These are phyloP conservation scores for Acanthamoeba triangularis DNA, from an alignment of 208 protist species.

Conservation along the genomic window DNA sequence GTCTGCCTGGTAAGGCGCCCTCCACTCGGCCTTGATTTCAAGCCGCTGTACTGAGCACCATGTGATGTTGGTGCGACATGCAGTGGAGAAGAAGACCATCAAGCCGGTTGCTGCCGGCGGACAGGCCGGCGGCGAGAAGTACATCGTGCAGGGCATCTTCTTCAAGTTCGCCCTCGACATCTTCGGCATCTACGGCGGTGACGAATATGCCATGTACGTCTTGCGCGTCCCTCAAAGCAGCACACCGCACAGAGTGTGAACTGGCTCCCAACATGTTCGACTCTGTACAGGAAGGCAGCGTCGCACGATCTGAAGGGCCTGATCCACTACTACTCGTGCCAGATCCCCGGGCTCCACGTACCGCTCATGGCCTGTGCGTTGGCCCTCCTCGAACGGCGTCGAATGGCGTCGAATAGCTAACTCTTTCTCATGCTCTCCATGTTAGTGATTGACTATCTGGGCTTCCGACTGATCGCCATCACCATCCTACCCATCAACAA, in stretches of 20 bases:
- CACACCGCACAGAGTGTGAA: background rate
- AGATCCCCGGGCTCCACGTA: constrained; percentile 72
- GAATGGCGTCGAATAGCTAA: no score
- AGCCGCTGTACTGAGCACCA: no score
- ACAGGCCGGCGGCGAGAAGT: constrained; percentile 74
- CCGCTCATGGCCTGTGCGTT: constrained; percentile 67
- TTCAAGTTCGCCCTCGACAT: constrained; percentile 80
- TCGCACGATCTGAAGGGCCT: constrained; percentile 72
- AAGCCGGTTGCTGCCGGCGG: constrained; percentile 49
- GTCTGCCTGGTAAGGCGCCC: background rate
- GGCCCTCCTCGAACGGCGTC: background rate
- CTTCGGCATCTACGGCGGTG: constrained; percentile 63
- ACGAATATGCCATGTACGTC: constrained; percentile 61
- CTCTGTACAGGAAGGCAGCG: background rate
- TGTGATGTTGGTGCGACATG: no score
- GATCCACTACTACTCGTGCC: constrained; percentile 15
- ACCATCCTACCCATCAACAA: constrained; percentile 29
- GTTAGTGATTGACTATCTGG: constrained; percentile 68
- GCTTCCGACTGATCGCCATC: constrained; percentile 69
- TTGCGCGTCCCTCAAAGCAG: no score
- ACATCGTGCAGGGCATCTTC: constrained; percentile 76
- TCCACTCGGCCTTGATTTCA: no score
- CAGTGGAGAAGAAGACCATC: no score
- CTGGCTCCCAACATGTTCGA: background rate
- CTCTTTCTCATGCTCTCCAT: background rate